Evolutionary conservation across 805 yeast genomes (phyloP).

Genomic region (Pichia eremophila): DNA sequence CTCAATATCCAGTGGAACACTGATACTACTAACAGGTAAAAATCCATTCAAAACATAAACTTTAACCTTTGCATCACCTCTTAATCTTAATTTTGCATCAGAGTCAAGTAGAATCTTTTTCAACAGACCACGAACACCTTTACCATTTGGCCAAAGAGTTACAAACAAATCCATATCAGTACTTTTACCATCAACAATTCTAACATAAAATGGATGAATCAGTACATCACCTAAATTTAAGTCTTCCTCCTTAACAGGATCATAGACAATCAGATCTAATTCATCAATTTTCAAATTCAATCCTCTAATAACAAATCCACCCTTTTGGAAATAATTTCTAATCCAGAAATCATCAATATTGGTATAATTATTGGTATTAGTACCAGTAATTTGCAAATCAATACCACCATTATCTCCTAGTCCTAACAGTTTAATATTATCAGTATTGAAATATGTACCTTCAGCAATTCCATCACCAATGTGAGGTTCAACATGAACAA

Average conservation of each 20-base stretch:
- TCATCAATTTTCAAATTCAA: conserved; percentile 24
- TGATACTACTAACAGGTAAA: conserved; percentile 24
- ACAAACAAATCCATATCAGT: conserved; percentile 23
- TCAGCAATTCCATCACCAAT: conserved; percentile 25
- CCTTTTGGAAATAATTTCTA: conserved; percentile 22
- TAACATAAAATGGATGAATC: conserved; percentile 27
- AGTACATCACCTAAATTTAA: conserved; percentile 25
- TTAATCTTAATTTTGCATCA: conserved; percentile 22
- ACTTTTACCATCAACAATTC: conserved; percentile 19
- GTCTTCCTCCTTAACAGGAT: conserved; percentile 16
- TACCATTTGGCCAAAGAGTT: conserved; percentile 26
- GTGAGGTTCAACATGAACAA: conserved; percentile 17
- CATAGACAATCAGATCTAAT: conserved; percentile 22
- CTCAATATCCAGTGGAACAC: conserved; percentile 24
- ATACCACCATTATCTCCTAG: conserved; percentile 26
- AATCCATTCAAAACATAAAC: conserved; percentile 26
- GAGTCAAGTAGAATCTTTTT: conserved; percentile 25
- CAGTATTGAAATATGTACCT: conserved; percentile 25
- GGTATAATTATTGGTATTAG: conserved; percentile 24
- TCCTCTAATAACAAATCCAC: conserved; percentile 23
- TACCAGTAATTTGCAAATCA: conserved; percentile 25
- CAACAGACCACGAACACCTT: conserved; percentile 25
- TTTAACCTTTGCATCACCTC: conserved; percentile 27
- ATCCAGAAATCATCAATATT: conserved; percentile 21
- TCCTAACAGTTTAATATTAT: conserved; percentile 23